Conservation (phyloP, 495 filamentous ascomycete species). For the Tuber borchii region DNA sequence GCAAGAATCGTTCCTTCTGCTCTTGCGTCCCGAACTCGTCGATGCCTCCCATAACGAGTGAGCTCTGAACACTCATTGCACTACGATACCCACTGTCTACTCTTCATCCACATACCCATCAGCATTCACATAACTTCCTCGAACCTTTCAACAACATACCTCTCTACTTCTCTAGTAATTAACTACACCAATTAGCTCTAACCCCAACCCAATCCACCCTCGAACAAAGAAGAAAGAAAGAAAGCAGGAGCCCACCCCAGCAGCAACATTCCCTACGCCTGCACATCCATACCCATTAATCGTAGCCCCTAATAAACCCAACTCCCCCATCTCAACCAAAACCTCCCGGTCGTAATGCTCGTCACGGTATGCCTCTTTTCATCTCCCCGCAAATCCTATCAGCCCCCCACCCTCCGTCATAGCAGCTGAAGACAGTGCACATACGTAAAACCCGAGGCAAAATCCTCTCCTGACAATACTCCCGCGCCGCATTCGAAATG, state of each 20-base stretch:
- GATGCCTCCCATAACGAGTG: slow-evolving; percentile 94
- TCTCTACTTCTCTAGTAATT: slow-evolving; percentile 92
- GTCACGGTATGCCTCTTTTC: slow-evolving; percentile 83
- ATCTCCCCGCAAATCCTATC: background rate
- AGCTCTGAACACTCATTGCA: slow-evolving; percentile 93
- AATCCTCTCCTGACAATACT: slow-evolving; percentile 87
- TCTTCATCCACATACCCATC: slow-evolving; percentile 38
- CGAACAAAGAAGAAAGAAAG: background rate
- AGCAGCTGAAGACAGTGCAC: slow-evolving; percentile 32
- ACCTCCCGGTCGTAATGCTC: slow-evolving; percentile 88
- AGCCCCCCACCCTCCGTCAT: slow-evolving; percentile 5
- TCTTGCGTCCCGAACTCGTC: slow-evolving; percentile 84
- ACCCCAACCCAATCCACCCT: slow-evolving; percentile 3
- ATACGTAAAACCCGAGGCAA: slow-evolving; percentile 80
- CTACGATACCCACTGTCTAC: slow-evolving; percentile 94
- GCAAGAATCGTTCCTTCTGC: slow-evolving; percentile 82
- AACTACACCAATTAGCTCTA: slow-evolving; percentile 44
- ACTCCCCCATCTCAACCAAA: slow-evolving; percentile 88
- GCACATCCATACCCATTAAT: slow-evolving; percentile 92
- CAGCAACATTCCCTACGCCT: slow-evolving; percentile 84
- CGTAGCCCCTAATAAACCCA: slow-evolving; percentile 83
- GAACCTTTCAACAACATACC: slow-evolving; percentile 6
- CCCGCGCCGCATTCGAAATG: slow-evolving; percentile 76
- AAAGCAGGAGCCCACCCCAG: slow-evolving; percentile 49
- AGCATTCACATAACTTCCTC: background rate